phyloP scores from a whole-genome alignment of 1,284 basidiomycete genomes.

The Fistulinella cinereoalba region DNA sequence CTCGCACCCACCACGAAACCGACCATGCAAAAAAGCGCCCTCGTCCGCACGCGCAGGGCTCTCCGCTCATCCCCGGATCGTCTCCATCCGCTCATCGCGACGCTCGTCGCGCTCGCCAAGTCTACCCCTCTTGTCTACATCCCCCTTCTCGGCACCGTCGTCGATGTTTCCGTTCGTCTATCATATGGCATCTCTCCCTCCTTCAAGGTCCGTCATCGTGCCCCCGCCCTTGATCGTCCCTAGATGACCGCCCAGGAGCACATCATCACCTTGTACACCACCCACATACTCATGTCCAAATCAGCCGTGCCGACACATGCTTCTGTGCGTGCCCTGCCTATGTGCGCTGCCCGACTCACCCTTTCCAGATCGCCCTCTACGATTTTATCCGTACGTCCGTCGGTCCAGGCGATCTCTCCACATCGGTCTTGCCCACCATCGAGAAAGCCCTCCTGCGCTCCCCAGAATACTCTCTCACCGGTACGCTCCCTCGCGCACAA shows the following conservation, averaged over 20 bases:
- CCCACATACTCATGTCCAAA: conserved; percentile 57
- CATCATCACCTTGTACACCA: conserved; percentile 53
- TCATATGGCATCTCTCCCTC: conserved; percentile 41
- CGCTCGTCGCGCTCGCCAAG: conserved; percentile 51
- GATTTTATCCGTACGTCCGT: conserved; percentile 61
- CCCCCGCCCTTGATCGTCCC: neutral
- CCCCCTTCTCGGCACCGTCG: conserved; percentile 55
- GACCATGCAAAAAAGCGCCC: conserved; percentile 57
- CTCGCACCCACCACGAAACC: conserved; percentile 54
- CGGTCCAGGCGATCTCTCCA: conserved; percentile 48
- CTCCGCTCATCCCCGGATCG: conserved; percentile 54
- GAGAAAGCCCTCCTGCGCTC: conserved; percentile 75
- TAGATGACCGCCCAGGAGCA: conserved; percentile 38
- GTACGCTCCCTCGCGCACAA: conserved; percentile 35
- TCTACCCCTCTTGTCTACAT: conserved; percentile 47
- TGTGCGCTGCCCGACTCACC: conserved; percentile 8
- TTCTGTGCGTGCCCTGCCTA: conserved; percentile 38
- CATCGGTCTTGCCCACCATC: conserved; percentile 56
- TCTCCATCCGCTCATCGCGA: conserved; percentile 48
- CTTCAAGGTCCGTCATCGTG: conserved; percentile 18
- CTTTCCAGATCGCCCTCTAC: conserved; percentile 45
- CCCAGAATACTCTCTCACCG: conserved; percentile 65
- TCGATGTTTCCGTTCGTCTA: conserved; percentile 61
- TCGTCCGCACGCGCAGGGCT: conserved; percentile 60
- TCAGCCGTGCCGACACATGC: conserved; percentile 47